These are phyloP conservation scores for Microsporum canis DNA, from an alignment of 2,329 filamentous ascomycete genomes.

Conservation along the genomic window DNA sequence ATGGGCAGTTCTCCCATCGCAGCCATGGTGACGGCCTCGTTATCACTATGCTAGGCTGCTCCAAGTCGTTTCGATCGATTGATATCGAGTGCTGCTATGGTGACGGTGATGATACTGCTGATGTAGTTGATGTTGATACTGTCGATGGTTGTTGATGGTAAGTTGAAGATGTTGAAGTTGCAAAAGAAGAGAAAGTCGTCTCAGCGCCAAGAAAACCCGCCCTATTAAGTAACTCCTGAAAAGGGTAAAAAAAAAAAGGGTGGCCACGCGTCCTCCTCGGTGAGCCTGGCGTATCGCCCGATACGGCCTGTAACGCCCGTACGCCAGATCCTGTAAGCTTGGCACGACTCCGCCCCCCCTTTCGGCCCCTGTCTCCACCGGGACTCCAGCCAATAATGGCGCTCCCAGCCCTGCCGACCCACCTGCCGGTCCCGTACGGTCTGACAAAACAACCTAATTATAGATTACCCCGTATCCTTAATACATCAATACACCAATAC, in stretches of 20 bases:
- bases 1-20: conserved; percentile 14
- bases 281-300: neutral
- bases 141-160: neutral
- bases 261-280: neutral
- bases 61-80: neutral
- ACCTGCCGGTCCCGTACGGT: neutral
- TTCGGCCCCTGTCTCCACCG: neutral
- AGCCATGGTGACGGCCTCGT: conserved; percentile 11
- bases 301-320: neutral
- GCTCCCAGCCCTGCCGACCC: neutral
- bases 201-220: conserved; percentile 6
- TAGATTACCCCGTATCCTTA: neutral
- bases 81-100: neutral
- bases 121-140: neutral
- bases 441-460: neutral
- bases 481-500: neutral
- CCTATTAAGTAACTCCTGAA: conserved; percentile 9
- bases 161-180: neutral
- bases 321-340: neutral
- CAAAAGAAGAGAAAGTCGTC: neutral
- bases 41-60: no score
- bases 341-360: neutral
- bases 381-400: neutral
- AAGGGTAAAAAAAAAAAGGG: neutral
- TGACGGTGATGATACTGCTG: neutral